phyloP scores from a whole-genome alignment of 2,329 filamentous ascomycete species.

The Phyllosticta citriasiana region DNA sequence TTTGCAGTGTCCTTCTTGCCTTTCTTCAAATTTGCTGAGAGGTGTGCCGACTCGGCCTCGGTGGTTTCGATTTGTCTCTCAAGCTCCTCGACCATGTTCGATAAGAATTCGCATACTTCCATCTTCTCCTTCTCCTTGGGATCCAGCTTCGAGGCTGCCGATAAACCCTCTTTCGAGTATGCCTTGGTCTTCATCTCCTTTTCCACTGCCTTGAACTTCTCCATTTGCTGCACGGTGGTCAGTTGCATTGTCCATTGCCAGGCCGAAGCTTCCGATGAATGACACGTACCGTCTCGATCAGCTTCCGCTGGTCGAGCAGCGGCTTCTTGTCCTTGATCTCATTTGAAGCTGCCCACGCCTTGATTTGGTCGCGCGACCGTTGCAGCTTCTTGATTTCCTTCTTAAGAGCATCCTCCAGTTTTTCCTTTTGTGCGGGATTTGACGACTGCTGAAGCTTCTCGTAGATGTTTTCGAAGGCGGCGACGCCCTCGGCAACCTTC shows the following conservation, averaged over 20 bases:
- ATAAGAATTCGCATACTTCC: slow-evolving; percentile 78
- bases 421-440: slow-evolving; percentile 94
- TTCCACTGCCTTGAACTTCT: slow-evolving; percentile 99
- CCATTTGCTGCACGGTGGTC: slow-evolving; percentile 69
- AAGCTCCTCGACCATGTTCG: slow-evolving; percentile 79
- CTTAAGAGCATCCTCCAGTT: slow-evolving; percentile 95
- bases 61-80: slow-evolving; percentile 87
- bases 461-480: slow-evolving; percentile 88
- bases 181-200: slow-evolving; percentile 99
- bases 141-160: slow-evolving; percentile 83
- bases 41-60: slow-evolving; percentile 78
- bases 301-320: slow-evolving; percentile 81
- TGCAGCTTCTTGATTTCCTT: slow-evolving; percentile 99
- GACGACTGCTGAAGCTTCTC: slow-evolving; percentile 93
- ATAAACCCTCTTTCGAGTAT: slow-evolving; percentile 95
- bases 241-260: slow-evolving; percentile 15
- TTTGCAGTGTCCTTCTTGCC: slow-evolving; percentile 79
- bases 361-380: slow-evolving; percentile 94
- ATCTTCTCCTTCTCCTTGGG: slow-evolving; percentile 95
- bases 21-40: slow-evolving; percentile 89
- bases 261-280: not conserved
- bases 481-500: slow-evolving; percentile 87
- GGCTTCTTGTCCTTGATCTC: slow-evolving; percentile 99
- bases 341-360: slow-evolving; percentile 96
- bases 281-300: slow-evolving; percentile 82